Percentiles rank a stretch among this genome's conserved stretches.
Conservation (phyloP, 2,329 filamentous ascomycete species). For the Trichocomaceae sp. region DNA sequence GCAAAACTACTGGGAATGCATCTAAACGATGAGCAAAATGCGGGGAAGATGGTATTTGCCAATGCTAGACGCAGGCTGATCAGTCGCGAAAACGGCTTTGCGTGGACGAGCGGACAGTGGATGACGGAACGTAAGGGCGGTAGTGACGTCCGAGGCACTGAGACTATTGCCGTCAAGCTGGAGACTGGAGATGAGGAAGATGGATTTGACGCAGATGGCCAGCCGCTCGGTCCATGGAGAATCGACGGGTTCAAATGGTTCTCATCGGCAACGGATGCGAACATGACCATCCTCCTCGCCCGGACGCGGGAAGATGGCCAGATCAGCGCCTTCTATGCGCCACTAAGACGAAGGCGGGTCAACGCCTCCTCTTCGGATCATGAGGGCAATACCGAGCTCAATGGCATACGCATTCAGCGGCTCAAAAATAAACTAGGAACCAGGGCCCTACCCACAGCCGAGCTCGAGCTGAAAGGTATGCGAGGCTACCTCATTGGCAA, state of each 20-base stretch:
- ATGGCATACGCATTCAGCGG: slow-evolving; percentile 61
- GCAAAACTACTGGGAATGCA: slow-evolving; percentile 20
- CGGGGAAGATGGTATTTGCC: slow-evolving; percentile 12
- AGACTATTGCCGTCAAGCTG: slow-evolving; percentile 51
- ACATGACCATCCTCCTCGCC: slow-evolving; percentile 60
- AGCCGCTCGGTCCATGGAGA: slow-evolving; percentile 51
- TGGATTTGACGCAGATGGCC: slow-evolving; percentile 23
- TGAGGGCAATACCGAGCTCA: slow-evolving; percentile 41
- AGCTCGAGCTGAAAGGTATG: slow-evolving; percentile 59
- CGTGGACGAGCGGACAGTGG: slow-evolving; percentile 71
- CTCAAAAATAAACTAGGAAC: slow-evolving; percentile 70
- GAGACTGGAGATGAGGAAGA: slow-evolving; percentile 19
- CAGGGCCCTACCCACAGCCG: slow-evolving; percentile 62
- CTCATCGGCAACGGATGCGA: slow-evolving; percentile 57
- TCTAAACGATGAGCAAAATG: slow-evolving; percentile 16
- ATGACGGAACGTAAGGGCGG: slow-evolving; percentile 68
- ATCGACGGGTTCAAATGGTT: slow-evolving; percentile 66
- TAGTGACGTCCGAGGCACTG: slow-evolving; percentile 61
- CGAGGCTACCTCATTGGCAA: slow-evolving; percentile 60
- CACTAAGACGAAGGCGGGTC: slow-evolving; percentile 45
- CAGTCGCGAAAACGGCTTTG: slow-evolving; percentile 44
- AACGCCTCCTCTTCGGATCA: background rate
- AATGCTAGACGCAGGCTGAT: slow-evolving; percentile 35
- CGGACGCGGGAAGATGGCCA: slow-evolving; percentile 45
- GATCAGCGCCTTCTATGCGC: slow-evolving; percentile 58